phyloP scores from a whole-genome alignment of 1,139 yeast species.

The Debaryomyces udenii region DNA sequence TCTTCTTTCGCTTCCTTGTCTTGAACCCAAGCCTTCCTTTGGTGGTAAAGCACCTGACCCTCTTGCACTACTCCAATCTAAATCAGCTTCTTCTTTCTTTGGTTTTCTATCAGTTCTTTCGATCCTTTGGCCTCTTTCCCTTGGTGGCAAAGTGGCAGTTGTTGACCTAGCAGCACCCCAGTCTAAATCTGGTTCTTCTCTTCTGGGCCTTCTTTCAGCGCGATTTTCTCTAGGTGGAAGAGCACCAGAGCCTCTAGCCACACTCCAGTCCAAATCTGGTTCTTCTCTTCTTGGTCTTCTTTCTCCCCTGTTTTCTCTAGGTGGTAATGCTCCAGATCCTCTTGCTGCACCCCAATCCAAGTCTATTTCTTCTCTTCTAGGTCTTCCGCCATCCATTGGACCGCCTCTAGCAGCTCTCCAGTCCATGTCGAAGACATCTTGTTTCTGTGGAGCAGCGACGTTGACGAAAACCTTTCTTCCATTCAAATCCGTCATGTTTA shows the following conservation, averaged over 20 bases:
- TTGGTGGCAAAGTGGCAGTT: conserved; percentile 38
- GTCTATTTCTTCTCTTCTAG: conserved; percentile 36
- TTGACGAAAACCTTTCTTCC: conserved; percentile 82
- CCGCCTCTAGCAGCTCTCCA: conserved; percentile 51
- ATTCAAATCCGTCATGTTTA: conserved; percentile 63
- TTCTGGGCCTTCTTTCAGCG: conserved; percentile 42
- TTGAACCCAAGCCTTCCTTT: conserved; percentile 14
- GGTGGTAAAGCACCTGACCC: conserved; percentile 28
- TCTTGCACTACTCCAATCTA: conserved; percentile 46
- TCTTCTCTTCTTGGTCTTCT: conserved; percentile 49
- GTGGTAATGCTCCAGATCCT: conserved; percentile 36
- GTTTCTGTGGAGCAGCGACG: conserved; percentile 86
- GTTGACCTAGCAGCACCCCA: conserved; percentile 60
- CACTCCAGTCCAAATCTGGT: conserved; percentile 62
- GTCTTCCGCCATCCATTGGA: conserved; percentile 26
- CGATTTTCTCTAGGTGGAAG: conserved; percentile 46
- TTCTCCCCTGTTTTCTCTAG: conserved; percentile 29
- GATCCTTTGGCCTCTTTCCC: conserved; percentile 33
- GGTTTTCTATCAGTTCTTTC: conserved; percentile 29
- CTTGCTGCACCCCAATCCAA: conserved; percentile 23
- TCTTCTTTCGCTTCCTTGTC: conserved; percentile 30
- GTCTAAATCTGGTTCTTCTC: conserved; percentile 56
- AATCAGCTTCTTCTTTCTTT: conserved; percentile 43
- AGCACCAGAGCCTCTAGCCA: conserved; percentile 37
- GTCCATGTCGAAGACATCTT: conserved; percentile 48